Conservation (phyloP, 2,329 filamentous ascomycete species). For the Talaromyces sp. region DNA sequence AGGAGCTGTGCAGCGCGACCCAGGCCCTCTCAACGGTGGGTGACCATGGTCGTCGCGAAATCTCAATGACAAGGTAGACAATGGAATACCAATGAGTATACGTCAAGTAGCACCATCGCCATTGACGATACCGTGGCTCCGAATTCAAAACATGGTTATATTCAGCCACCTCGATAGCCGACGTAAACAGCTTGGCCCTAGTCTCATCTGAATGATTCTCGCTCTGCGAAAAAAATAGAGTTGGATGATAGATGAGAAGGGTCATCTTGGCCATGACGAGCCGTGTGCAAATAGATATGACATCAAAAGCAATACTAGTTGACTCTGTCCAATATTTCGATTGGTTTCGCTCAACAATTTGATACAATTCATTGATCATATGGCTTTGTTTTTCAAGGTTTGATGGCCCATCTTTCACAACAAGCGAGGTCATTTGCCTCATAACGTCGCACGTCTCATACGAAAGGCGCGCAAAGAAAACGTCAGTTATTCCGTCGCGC, state of each 20-base stretch:
- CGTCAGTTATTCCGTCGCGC: conserved; percentile 52
- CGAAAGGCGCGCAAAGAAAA: conserved; percentile 39
- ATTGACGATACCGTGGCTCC: conserved; percentile 47
- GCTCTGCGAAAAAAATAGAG: conserved; percentile 16
- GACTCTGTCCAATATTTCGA: conserved; percentile 23
- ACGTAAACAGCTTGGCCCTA: not conserved
- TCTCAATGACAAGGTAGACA: conserved; percentile 49
- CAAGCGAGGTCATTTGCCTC: conserved; percentile 30
- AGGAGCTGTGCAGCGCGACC: conserved; percentile 40
- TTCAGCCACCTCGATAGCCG: not conserved
- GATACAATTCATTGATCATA: conserved; percentile 45
- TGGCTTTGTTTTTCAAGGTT: conserved; percentile 41
- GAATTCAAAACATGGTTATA: conserved; percentile 15
- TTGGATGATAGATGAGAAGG: conserved; percentile 52
- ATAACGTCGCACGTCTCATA: conserved; percentile 34
- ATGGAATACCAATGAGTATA: conserved; percentile 59
- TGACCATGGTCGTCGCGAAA: conserved; percentile 45
- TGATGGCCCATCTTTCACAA: conserved; percentile 24
- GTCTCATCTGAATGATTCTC: not conserved
- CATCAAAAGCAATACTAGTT: conserved; percentile 46
- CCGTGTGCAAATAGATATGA: conserved; percentile 41
- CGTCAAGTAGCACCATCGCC: conserved; percentile 57
- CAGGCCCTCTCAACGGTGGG: conserved; percentile 46
- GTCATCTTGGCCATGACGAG: conserved; percentile 38
- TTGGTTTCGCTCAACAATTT: conserved; percentile 41